Base-by-base conservation (phyloP, 306 rosid genomes). In the Lotus japonicus region DNA sequence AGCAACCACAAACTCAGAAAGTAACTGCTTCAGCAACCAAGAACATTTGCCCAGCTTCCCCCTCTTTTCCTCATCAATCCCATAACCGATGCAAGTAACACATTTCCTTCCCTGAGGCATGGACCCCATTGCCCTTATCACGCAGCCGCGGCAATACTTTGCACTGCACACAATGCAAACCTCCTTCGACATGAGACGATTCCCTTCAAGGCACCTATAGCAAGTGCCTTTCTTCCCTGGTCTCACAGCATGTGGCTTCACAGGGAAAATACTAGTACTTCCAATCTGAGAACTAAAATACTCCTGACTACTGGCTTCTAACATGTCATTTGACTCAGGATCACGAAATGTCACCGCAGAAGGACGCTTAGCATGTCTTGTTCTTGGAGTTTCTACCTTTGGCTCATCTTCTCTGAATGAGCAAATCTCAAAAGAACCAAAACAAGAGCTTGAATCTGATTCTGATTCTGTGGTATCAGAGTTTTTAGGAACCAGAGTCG, bases 41-140 rank as follows among this genome's bases (percentile, higher is more conserved):
- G 92, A 87, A 80, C 78, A 58, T 41, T 82, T 87, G 5, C 95
- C 98, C 6, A 87, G 71, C 11, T 11, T 82, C 46, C 58, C 43
- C 71, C 98, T 64, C 33, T 78, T 84, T 0, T 18, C 49, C 80
- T 92, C 98, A 51, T 92, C 87, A 59, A 92, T 81, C 44, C 76
- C 28, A 42, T 19, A 33, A 36, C 86, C 90, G 78, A 87, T 89
- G 75, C 98, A 92, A 68, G 56, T 42, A 6, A 89, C 21, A 64
- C 98, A 92, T 71, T 92, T 92, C 15, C 98, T 84, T 55, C 98
- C 98, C 66, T 92, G 84, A 1, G 96, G 98, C 98, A 92, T 89
- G 6, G 88, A 73, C 56, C 98, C 96, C 98, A 92, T 92, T 65
- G 86, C 87, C 68, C 85, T 84, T 17, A 92, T 43, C 90, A 69